phyloP scores from a whole-genome alignment of 202 grass and related monocot species.

The Carex arenaria region DNA sequence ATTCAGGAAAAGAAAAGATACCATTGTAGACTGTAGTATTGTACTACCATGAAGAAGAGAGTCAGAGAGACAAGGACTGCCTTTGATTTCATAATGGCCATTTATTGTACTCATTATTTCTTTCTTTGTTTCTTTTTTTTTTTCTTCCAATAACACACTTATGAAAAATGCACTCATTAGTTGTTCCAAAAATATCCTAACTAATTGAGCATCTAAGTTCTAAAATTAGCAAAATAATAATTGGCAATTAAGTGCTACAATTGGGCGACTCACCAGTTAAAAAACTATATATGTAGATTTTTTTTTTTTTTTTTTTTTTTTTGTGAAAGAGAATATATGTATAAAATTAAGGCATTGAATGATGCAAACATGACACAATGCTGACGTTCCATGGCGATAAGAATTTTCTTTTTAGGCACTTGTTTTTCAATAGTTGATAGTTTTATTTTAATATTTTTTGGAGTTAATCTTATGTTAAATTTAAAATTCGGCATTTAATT shows the following conservation, averaged over 20 bases:
- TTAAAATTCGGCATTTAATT: background rate
- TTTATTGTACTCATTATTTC: slow-evolving; percentile 7
- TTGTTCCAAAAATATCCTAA: slow-evolving; percentile 8
- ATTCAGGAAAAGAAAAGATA: background rate
- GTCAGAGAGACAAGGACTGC: slow-evolving; percentile 6
- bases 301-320: no score
- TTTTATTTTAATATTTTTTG: background rate
- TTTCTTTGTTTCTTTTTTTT: background rate
- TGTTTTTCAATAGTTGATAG: background rate
- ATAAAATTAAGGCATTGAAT: background rate
- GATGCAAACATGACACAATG: background rate
- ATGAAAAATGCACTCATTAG: slow-evolving; percentile 8
- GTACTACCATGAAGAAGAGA: background rate
- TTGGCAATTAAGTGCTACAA: background rate
- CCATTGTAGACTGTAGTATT: background rate
- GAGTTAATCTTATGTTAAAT: background rate
- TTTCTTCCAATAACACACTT: slow-evolving; percentile 1
- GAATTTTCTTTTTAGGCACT: background rate
- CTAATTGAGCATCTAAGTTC: background rate
- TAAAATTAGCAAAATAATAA: slow-evolving; percentile 7
- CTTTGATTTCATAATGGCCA: slow-evolving; percentile 17
- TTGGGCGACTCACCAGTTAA: no score
- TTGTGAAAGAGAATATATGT: background rate
- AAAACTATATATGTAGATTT: no score
- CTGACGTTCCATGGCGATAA: background rate